Evolutionary conservation across 176 grass and related monocot genomes (phyloP).

Genomic region (Juncus effusus): DNA sequence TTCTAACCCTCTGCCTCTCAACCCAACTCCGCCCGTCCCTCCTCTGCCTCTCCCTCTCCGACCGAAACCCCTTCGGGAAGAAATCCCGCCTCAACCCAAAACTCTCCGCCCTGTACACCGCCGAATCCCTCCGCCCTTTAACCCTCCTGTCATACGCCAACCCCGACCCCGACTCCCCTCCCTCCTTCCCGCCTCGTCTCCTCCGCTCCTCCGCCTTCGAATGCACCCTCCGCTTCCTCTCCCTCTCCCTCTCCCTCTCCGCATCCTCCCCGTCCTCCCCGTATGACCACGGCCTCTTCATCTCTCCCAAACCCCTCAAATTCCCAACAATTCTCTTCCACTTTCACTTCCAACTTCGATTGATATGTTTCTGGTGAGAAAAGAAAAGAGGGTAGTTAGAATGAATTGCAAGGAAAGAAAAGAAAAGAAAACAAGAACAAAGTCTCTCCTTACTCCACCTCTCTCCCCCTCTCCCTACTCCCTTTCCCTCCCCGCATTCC

Average conservation of each 20-base stretch:
- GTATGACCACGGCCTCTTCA: conserved; percentile 86
- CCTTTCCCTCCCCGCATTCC: too few species aligned
- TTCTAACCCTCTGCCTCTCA: conserved; percentile 30
- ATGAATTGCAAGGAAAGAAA: too few species aligned
- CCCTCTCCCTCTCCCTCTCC: conserved; percentile 29
- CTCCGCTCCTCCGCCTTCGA: conserved; percentile 25
- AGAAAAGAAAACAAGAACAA: too few species aligned
- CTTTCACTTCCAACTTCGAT: not conserved
- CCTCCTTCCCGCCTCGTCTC: conserved; percentile 34
- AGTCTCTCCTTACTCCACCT: too few species aligned
- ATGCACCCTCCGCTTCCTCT: conserved; percentile 1
- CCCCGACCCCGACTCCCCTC: conserved; percentile 38
- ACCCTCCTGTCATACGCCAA: conserved; percentile 43
- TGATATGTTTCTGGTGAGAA: conserved; percentile 4
- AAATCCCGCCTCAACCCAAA: conserved; percentile 68
- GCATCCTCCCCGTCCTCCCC: conserved; percentile 61
- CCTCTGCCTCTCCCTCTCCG: conserved; percentile 58
- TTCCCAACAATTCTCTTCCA: not conserved
- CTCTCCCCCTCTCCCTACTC: too few species aligned
- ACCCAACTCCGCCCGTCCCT: conserved; percentile 47
- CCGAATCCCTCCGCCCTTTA: conserved; percentile 22
- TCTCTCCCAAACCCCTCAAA: conserved; percentile 11
- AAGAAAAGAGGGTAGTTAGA: not conserved
- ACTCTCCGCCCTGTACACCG: conserved; percentile 62
- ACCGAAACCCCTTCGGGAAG: conserved; percentile 80